These are phyloP conservation scores for Nitzschia sp. DNA, from an alignment of 108 stramenopile genomes.

Conservation along the genomic window DNA sequence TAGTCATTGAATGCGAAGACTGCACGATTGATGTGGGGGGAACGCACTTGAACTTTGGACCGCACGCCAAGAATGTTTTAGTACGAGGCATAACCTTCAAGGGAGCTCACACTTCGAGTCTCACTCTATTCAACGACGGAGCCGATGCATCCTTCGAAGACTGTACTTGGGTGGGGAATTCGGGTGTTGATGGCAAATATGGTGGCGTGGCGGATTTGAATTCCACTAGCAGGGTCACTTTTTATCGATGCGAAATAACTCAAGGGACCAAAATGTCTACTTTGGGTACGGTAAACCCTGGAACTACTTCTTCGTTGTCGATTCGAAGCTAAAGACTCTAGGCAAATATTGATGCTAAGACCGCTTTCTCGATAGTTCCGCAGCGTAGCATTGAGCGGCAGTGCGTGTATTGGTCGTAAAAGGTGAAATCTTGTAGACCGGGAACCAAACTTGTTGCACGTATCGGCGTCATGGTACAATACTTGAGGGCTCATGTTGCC, in stretches of 20 bases:
- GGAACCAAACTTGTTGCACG: too few relatives aligned
- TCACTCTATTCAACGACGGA: conserved; percentile 78
- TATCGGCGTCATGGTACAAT: too few relatives aligned
- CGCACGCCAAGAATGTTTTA: conserved; percentile 67
- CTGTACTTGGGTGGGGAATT: conserved; percentile 70
- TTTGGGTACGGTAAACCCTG: conserved; percentile 8
- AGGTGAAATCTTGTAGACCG: too few relatives aligned
- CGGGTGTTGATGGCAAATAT: conserved; percentile 25
- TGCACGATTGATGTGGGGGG: conserved; percentile 65
- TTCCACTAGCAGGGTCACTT: conserved; percentile 65
- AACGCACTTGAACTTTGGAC: conserved; percentile 82
- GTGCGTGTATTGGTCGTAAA: too few relatives aligned
- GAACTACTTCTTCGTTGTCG: conserved; percentile 16
- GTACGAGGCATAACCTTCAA: conserved; percentile 74
- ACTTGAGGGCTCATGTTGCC: too few relatives aligned
- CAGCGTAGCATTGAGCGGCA: too few relatives aligned
- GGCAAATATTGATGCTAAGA: too few relatives aligned
- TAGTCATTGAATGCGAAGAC: conserved; percentile 66
- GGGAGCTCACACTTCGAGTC: conserved; percentile 53
- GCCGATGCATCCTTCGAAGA: conserved; percentile 76
- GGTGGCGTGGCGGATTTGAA: conserved; percentile 82
- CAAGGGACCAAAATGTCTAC: background rate
- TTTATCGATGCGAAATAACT: conserved; percentile 69
- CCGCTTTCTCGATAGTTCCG: too few relatives aligned
- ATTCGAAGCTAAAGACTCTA: conserved; percentile 20